These are phyloP conservation scores for Entomortierella parvispora DNA, from an alignment of 192 early-diverging fungal species.

Conservation along the genomic window DNA sequence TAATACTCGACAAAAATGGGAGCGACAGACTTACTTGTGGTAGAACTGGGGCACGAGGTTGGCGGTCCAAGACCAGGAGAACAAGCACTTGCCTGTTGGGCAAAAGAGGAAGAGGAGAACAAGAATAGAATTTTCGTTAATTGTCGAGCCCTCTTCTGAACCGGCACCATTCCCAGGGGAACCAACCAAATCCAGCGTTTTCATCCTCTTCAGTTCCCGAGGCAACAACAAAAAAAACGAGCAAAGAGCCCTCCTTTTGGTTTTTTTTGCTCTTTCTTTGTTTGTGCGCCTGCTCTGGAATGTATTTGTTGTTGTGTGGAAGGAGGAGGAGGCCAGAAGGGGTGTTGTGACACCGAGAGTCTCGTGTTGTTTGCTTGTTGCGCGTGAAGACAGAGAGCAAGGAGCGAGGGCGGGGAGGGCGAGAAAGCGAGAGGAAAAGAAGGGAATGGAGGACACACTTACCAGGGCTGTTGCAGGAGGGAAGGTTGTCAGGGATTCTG, in stretches of 20 bases:
- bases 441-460: constrained; percentile 3
- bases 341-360: no score
- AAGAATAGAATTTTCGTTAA: not conserved
- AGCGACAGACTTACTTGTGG: constrained; percentile 32
- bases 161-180: no score
- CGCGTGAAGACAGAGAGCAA: no score
- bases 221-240: no score
- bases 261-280: not conserved
- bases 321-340: not conserved
- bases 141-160: not conserved
- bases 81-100: constrained; percentile 26
- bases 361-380: no score
- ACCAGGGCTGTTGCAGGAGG: constrained; percentile 34
- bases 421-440: not conserved
- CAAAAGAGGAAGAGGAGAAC: not conserved
- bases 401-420: not conserved
- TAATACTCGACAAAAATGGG: not conserved
- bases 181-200: no score
- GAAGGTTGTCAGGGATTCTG: constrained; percentile 45
- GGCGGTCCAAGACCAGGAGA: constrained; percentile 37
- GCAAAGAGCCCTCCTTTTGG: no score
- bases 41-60: constrained; percentile 32
- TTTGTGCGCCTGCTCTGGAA: no score
- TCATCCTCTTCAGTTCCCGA: no score
- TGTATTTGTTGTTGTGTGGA: not conserved